phyloP scores from a whole-genome alignment of 345 rosid genomes.

The Isatis tinctoria region DNA sequence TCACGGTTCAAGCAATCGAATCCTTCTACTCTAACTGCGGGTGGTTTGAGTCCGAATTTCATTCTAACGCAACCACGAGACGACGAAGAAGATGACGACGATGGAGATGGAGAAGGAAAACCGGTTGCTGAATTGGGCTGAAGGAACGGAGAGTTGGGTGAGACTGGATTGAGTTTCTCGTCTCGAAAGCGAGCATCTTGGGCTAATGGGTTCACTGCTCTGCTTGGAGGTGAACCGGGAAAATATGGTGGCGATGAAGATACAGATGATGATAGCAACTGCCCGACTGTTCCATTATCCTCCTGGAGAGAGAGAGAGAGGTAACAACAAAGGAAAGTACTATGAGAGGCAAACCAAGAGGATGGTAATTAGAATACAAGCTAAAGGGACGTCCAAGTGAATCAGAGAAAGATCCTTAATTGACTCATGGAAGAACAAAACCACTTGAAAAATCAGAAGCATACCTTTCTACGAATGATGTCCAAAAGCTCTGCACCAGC shows the following conservation, averaged over 20 bases:
- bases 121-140: conserved; percentile 24
- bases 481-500: conserved; percentile 85
- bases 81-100: conserved; percentile 49
- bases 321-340: background rate
- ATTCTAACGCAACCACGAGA: conserved; percentile 65
- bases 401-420: background rate
- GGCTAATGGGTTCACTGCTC: conserved; percentile 77
- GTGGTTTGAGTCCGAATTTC: conserved; percentile 80
- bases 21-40: conserved; percentile 99
- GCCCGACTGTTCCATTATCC: conserved; percentile 48
- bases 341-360: background rate
- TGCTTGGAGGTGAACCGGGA: conserved; percentile 82
- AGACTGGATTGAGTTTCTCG: conserved; percentile 41
- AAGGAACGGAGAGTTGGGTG: conserved; percentile 34
- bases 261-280: conserved; percentile 33
- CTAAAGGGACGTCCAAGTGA: background rate
- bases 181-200: conserved; percentile 82
- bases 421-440: background rate
- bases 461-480: conserved; percentile 53
- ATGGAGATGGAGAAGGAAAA: conserved; percentile 41
- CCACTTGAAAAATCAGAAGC: background rate
- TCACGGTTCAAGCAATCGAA: conserved; percentile 98
- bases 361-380: background rate
- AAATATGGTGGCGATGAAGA: conserved; percentile 71
- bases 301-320: conserved; percentile 43